Percentiles rank a stretch among this genome's conserved stretches.
These are phyloP conservation scores for Pseudocercospora macadamiae DNA, from an alignment of 2,329 filamentous ascomycete species.

Conservation along the genomic window DNA sequence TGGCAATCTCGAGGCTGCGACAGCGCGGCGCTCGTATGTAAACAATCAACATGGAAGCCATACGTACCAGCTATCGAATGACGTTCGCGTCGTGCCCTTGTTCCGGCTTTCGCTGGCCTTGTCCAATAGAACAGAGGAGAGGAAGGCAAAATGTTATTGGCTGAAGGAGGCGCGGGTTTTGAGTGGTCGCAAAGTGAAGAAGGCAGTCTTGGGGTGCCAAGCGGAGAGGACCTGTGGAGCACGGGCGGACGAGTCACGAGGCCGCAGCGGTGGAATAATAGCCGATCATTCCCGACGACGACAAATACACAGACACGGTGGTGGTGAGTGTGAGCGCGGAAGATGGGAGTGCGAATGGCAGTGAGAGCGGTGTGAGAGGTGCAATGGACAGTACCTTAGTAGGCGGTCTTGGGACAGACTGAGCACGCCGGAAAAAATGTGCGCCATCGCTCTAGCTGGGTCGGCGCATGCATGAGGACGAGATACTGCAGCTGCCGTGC, in stretches of 20 bases:
- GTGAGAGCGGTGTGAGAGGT: background rate
- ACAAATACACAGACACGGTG: background rate
- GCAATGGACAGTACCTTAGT: background rate
- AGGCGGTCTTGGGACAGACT: background rate
- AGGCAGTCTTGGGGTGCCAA: background rate
- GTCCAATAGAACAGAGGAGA: constrained; percentile 4
- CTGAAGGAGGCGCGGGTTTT: constrained; percentile 14
- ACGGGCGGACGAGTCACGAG: background rate
- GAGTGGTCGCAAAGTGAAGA: constrained; percentile 10
- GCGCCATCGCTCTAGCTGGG: background rate
- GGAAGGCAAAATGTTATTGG: constrained; percentile 10
- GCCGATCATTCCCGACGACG: constrained; percentile 4
- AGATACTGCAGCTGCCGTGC: constrained; percentile 9
- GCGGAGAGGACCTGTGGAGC: background rate
- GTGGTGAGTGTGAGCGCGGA: background rate
- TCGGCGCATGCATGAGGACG: constrained; percentile 1
- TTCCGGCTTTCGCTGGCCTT: background rate
- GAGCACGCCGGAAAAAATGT: background rate
- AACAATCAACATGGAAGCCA: constrained; percentile 20
- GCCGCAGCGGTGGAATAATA: background rate
- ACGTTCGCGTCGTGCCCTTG: constrained; percentile 20
- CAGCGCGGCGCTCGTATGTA: constrained; percentile 12
- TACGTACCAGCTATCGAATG: constrained; percentile 18
- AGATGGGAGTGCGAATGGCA: background rate
- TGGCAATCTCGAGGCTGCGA: background rate